A percentile compares a stretch with the other conserved stretches of the same genome.
Conservation (phyloP, 441 rosid species). For the Euphorbia schlechtendalii region DNA sequence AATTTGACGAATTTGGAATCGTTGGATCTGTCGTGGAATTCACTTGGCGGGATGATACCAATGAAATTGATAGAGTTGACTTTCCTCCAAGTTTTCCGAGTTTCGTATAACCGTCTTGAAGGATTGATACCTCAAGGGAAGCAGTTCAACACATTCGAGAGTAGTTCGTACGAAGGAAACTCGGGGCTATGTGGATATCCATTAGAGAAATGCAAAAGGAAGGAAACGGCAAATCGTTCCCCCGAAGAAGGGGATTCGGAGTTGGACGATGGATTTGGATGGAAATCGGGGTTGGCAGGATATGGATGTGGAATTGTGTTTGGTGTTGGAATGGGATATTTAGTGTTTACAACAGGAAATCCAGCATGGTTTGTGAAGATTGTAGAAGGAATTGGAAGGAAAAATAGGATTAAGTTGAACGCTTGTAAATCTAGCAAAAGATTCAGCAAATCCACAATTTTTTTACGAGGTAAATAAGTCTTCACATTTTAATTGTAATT, state of each 20-base stretch:
- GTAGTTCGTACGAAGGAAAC: conserved; percentile 10
- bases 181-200: conserved; percentile 11
- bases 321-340: neutral
- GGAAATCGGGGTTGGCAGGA: conserved; percentile 1
- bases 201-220: neutral
- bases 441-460: too few species aligned
- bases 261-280: conserved; percentile 5
- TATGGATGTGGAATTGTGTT: conserved; percentile 1
- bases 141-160: conserved; percentile 11
- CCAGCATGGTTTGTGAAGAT: conserved; percentile 14
- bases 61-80: neutral
- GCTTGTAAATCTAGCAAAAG: too few species aligned
- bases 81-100: neutral
- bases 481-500: too few species aligned
- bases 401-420: neutral
- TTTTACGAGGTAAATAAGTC: too few species aligned
- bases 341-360: conserved; percentile 4
- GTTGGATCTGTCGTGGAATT: conserved; percentile 6
- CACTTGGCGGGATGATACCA: conserved; percentile 3
- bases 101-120: neutral
- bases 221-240: neutral
- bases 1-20: conserved; percentile 4
- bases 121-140: neutral
- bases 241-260: neutral
- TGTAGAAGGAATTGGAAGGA: neutral